Evolutionary conservation across 2,329 filamentous ascomycete species (phyloP).

Genomic region (Trichoderma guizhouense): DNA sequence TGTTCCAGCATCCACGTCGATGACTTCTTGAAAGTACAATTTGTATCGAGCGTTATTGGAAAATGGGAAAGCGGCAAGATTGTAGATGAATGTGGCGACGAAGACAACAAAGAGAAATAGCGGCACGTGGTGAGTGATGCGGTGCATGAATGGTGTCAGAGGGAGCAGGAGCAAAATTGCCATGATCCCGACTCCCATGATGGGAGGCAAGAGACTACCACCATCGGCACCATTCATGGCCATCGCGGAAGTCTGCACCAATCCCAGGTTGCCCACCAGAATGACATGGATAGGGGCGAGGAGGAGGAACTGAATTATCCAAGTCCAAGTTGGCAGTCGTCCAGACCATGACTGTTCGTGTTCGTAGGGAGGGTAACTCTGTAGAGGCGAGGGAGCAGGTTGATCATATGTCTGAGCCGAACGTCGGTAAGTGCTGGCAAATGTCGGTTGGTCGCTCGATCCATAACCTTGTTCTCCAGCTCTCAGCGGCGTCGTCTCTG

Average conservation of each 20-base stretch:
- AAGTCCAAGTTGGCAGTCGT: conserved; percentile 75
- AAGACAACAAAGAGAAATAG: conserved; percentile 72
- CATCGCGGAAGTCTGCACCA: conserved; percentile 68
- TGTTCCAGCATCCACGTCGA: conserved; percentile 71
- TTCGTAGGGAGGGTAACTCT: conserved; percentile 48
- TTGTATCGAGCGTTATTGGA: conserved; percentile 77
- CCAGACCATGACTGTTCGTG: conserved; percentile 85
- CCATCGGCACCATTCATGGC: conserved; percentile 85
- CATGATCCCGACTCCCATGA: conserved; percentile 65
- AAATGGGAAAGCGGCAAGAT: conserved; percentile 84
- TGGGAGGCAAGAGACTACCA: conserved; percentile 65
- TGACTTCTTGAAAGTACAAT: conserved; percentile 77
- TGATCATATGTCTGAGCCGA: conserved; percentile 37
- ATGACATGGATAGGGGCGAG: conserved; percentile 75
- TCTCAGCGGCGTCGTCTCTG: conserved; percentile 55
- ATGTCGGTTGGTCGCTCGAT: conserved; percentile 45
- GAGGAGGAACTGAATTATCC: conserved; percentile 81
- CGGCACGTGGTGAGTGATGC: conserved; percentile 79
- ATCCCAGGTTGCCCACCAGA: conserved; percentile 69
- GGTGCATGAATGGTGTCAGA: conserved; percentile 78
- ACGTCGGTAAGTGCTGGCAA: conserved; percentile 54
- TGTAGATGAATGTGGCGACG: conserved; percentile 75
- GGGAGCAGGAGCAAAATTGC: conserved; percentile 73
- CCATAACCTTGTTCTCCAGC: conserved; percentile 34
- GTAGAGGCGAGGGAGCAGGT: conserved; percentile 24